Evolutionary conservation across 345 rosid genomes (phyloP), one percentile per base, ranked within the genome.

Genomic region (Acer yangbiense): DNA sequence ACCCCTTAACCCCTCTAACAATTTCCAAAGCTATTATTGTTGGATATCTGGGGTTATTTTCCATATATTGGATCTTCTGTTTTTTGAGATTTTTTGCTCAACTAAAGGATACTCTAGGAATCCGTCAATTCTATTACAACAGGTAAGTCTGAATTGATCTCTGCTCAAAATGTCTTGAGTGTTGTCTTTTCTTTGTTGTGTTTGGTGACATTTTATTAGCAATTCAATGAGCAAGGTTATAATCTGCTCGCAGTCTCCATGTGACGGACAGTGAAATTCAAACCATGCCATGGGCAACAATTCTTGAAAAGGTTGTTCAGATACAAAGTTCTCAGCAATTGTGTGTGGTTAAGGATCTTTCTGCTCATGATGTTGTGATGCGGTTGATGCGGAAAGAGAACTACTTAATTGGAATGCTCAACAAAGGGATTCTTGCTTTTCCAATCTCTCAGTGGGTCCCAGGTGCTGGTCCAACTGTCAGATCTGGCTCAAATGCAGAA

Each of bases 351-450:
- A 94, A 94, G 88, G 97, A 97, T 85, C 98, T 97, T 72, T 93
- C 98, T 73, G 96, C 98, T 80, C 98, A 97, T 85, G 99, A 94
- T 74, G 80, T 97, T 43, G 85, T 97, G 55, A 90, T 94, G 99
- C 92, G 99, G 70, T 83, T 97, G 86, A 93, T 97, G 99, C 88
- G 98, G 78, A 97, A 97, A 85, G 99, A 97, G 81, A 97, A 97
- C 76, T 97, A 94, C 88, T 87, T 97, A 86, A 94, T 97, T 83
- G 98, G 97, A 83, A 93, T 97, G 96, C 90, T 97, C 77, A 97
- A 97, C 80, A 94, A 94, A 87, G 98, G 98, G 69, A 84, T 97
- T 71, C 93, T 97, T 85, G 93, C 98, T 68, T 97, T 97, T 82
- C 97, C 94, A 72, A 85, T 97, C 64, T 86, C 87, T 60, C 75